Evolutionary conservation across 1,139 yeast species (phyloP), one percentile per base, ranked within the genome.

Genomic region (Ashbya aceris): DNA sequence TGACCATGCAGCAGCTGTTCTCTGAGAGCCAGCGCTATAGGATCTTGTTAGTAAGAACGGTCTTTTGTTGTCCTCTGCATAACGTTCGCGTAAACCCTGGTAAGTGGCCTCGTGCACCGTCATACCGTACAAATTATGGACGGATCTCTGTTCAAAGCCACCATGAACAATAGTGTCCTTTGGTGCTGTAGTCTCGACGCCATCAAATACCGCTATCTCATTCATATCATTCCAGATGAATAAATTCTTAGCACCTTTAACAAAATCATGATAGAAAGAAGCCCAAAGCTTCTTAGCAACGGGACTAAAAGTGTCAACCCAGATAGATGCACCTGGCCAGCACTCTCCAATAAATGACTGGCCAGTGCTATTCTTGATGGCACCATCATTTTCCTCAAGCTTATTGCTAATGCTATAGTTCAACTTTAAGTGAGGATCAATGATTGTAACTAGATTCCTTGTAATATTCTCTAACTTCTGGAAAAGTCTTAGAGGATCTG

Each of bases 201-300:
- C 98, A 53, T 81, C 77, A 60, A 91, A 93, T 3, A 91, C 83
- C 0, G 96, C 85, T 0, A 97, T 97, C 63, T 91, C 99, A 63
- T 84, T 86, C 99, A 91, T 91, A 61, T 93, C 98, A 61, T 91
- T 93, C 99, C 99, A 91, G 27, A 93, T 67, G 55, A 82, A 83
- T 42, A 87, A 61, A 55, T 91, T 91, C 28, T 49, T 48, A 23
- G 77, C 68, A 30, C 71, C 66, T 0, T 80, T 78, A 49, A 79
- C 69, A 45, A 83, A 75, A 35, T 65, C 64, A 9, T 50, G 55
- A 49, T 71, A 76, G 46, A 72, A 64, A 3, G 56, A 49, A 38
- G 63, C 61, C 97, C 97, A 91, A 49, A 71, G 72, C 7, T 57
- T 56, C 43, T 69, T 74, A 1, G 85, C 74, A 2, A 66, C 58